These are phyloP conservation scores for Melampsora americana DNA, from an alignment of 1,284 basidiomycete genomes.

Conservation along the genomic window DNA sequence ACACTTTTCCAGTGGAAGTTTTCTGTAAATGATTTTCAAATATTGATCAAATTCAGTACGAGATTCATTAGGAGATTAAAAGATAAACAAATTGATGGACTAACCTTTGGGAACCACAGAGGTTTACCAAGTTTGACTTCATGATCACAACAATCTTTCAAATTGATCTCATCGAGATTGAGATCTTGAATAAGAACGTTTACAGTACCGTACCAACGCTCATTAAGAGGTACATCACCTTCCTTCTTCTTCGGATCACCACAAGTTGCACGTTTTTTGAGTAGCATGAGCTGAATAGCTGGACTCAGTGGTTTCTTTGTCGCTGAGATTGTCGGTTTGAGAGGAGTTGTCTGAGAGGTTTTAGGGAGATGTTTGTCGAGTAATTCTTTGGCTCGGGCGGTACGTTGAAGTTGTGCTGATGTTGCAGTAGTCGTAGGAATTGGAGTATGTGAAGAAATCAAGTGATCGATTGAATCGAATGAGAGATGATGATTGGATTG, in stretches of 20 bases:
- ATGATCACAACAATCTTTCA: background rate
- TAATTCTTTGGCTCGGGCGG: conserved; percentile 29
- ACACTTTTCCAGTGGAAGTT: conserved; percentile 34
- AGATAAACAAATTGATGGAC: too few relatives aligned
- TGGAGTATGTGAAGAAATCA: conserved; percentile 20
- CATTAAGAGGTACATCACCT: conserved; percentile 24
- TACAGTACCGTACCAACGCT: conserved; percentile 40
- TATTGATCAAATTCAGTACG: background rate
- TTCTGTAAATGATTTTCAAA: conserved; percentile 4
- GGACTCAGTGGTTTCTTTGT: conserved; percentile 19
- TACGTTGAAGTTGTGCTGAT: conserved; percentile 3
- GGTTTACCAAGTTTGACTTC: background rate
- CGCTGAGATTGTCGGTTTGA: conserved; percentile 12
- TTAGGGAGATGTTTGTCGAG: conserved; percentile 31
- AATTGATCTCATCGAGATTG: background rate
- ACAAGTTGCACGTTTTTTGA: conserved; percentile 26
- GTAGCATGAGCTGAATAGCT: conserved; percentile 31
- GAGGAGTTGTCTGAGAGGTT: conserved; percentile 4
- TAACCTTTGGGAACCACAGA: conserved; percentile 38
- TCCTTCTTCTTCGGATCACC: conserved; percentile 42
- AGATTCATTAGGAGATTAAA: background rate
- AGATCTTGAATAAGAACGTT: background rate
- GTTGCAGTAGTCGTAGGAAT: background rate
- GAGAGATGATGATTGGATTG: background rate
- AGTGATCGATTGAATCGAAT: conserved; percentile 11